phyloP scores from a whole-genome alignment of 73 alveolate species.

The Halteria grandinella region DNA sequence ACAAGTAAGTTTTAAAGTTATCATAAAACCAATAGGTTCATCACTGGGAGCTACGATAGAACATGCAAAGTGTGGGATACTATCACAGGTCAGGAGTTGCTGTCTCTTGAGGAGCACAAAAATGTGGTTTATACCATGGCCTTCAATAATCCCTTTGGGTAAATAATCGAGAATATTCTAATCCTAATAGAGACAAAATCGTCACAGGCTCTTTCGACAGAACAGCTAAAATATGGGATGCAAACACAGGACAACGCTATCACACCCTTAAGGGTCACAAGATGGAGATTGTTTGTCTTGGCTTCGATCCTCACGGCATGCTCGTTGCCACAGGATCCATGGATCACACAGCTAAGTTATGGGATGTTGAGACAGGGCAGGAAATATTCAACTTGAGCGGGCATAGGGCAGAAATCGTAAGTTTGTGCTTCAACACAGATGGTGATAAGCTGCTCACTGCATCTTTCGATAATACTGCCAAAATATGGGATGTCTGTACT shows the following conservation, averaged over 20 bases:
- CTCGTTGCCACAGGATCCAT: constrained; percentile 95
- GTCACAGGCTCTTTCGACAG: constrained; percentile 99
- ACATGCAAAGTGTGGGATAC: constrained; percentile 99
- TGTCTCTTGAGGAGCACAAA: constrained; percentile 97
- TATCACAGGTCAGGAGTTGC: constrained; percentile 94
- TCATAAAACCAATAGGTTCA: constrained; percentile 69
- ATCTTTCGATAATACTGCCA: constrained; percentile 98
- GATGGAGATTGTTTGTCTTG: constrained; percentile 98
- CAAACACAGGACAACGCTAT: constrained; percentile 95
- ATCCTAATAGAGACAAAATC: constrained; percentile 78
- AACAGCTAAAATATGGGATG: constrained; percentile 99
- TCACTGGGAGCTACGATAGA: constrained; percentile 99
- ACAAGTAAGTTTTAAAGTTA: constrained; percentile 48
- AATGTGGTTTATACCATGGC: constrained; percentile 99
- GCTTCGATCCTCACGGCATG: constrained; percentile 97
- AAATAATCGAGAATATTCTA: constrained; percentile 30
- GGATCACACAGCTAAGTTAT: constrained; percentile 97
- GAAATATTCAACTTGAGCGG: constrained; percentile 90
- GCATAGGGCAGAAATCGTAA: constrained; percentile 98
- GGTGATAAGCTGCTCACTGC: constrained; percentile 99
- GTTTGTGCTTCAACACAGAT: constrained; percentile 97
- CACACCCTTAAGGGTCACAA: constrained; percentile 98
- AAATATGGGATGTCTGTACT: constrained; percentile 98
- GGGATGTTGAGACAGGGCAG: constrained; percentile 98
- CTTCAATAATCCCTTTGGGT: constrained; percentile 99